These are phyloP conservation scores for Yamadazyma atmosphaerica DNA, from an alignment of 1,139 yeast species.

Conservation along the genomic window DNA sequence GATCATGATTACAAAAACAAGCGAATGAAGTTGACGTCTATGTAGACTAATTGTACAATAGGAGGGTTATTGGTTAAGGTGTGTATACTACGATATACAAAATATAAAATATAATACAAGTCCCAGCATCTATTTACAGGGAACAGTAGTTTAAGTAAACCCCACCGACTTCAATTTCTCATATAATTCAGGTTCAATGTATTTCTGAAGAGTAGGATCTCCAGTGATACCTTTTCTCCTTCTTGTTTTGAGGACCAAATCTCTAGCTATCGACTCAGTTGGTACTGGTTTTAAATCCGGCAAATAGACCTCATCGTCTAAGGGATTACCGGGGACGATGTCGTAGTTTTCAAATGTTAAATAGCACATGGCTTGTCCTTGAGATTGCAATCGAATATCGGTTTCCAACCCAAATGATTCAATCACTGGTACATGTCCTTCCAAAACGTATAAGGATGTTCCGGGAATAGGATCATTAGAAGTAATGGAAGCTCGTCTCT, in stretches of 20 bases:
- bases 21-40: background rate
- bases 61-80: too few relatives aligned
- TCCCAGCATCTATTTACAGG: background rate
- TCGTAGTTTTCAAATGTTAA: conserved; percentile 72
- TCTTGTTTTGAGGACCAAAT: conserved; percentile 86
- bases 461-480: conserved; percentile 65
- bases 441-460: conserved; percentile 63
- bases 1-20: background rate
- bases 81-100: background rate
- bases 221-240: conserved; percentile 81
- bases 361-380: conserved; percentile 75
- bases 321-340: conserved; percentile 87
- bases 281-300: conserved; percentile 80
- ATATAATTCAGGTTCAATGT: conserved; percentile 63
- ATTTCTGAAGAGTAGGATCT: conserved; percentile 72
- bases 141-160: conserved; percentile 13
- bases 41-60: background rate
- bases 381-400: conserved; percentile 74
- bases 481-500: conserved; percentile 62
- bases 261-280: conserved; percentile 71
- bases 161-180: conserved; percentile 54
- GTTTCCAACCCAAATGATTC: conserved; percentile 90
- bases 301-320: conserved; percentile 62
- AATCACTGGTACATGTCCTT: conserved; percentile 78
- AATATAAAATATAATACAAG: too few relatives aligned